These are phyloP conservation scores for Penicillium subrubescens DNA, from an alignment of 495 filamentous ascomycete genomes.

Conservation along the genomic window DNA sequence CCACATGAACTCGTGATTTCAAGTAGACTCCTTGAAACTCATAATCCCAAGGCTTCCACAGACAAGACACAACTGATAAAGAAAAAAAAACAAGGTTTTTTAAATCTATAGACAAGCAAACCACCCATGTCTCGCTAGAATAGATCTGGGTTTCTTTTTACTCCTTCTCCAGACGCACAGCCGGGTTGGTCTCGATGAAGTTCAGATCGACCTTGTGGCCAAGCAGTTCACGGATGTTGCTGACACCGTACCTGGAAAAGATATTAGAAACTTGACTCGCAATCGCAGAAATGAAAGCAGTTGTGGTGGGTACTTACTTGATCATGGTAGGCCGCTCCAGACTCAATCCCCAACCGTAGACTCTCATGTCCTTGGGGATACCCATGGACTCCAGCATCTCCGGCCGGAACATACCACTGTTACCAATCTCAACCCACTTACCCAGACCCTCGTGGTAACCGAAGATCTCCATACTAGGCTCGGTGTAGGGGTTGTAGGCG, in stretches of 20 bases:
- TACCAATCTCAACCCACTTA: constrained; percentile 96
- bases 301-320: constrained; percentile 57
- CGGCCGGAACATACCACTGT: constrained; percentile 96
- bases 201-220: constrained; percentile 83
- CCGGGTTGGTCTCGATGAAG: constrained; percentile 81
- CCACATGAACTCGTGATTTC: constrained; percentile 31
- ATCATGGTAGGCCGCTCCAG: constrained; percentile 98
- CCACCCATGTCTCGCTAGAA: constrained; percentile 7
- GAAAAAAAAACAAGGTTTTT: constrained; percentile 11
- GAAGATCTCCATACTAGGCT: constrained; percentile 96
- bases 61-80: constrained; percentile 24
- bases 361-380: constrained; percentile 79
- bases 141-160: constrained; percentile 37
- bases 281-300: neutral
- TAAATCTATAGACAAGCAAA: constrained; percentile 27
- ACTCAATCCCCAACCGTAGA: constrained; percentile 90
- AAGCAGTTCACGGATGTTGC: constrained; percentile 81
- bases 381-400: constrained; percentile 95
- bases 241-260: constrained; percentile 65
- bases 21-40: constrained; percentile 5
- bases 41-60: constrained; percentile 8
- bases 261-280: constrained; percentile 9
- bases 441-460: constrained; percentile 85
- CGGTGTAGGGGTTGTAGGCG: constrained; percentile 98
- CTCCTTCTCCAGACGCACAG: constrained; percentile 76